phyloP scores from a whole-genome alignment of 78 protist species.

The Pigoraptor vietnamica region DNA sequence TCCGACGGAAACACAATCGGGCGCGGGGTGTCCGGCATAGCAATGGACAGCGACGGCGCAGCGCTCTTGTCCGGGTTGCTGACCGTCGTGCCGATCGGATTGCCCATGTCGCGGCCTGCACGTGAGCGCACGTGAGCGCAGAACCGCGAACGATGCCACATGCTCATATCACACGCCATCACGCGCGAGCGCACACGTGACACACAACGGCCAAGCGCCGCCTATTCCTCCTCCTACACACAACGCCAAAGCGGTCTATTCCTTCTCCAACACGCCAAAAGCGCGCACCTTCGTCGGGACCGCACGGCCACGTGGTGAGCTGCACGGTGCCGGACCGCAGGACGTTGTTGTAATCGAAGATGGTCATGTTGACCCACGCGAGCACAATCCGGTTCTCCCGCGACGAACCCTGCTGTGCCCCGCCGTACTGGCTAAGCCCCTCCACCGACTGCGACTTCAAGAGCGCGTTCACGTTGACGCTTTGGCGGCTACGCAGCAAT shows the following conservation, averaged over 20 bases:
- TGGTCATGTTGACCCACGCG: constrained; percentile 11
- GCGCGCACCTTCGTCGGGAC: neutral
- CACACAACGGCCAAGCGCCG: too few relatives aligned
- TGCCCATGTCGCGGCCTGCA: neutral
- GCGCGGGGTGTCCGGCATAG: too few relatives aligned
- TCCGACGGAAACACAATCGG: too few relatives aligned
- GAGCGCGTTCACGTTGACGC: too few relatives aligned
- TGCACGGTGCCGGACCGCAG: neutral
- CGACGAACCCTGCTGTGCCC: too few relatives aligned
- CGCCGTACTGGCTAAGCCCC: too few relatives aligned
- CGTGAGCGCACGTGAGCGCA: neutral
- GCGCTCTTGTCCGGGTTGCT: neutral
- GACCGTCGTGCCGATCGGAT: constrained; percentile 1
- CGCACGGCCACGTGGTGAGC: neutral
- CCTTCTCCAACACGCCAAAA: too few relatives aligned
- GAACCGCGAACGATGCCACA: neutral
- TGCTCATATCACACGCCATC: too few relatives aligned
- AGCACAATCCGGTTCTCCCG: neutral
- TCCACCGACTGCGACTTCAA: too few relatives aligned
- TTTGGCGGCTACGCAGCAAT: neutral
- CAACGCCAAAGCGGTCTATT: too few relatives aligned
- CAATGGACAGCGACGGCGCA: neutral
- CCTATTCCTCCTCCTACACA: too few relatives aligned
- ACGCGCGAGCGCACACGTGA: too few relatives aligned
- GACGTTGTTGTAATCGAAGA: neutral